A percentile compares a stretch with the other conserved stretches of the same genome.
phyloP scores from a whole-genome alignment of 805 yeast genomes.

The Wickerhamia fluorescens region DNA sequence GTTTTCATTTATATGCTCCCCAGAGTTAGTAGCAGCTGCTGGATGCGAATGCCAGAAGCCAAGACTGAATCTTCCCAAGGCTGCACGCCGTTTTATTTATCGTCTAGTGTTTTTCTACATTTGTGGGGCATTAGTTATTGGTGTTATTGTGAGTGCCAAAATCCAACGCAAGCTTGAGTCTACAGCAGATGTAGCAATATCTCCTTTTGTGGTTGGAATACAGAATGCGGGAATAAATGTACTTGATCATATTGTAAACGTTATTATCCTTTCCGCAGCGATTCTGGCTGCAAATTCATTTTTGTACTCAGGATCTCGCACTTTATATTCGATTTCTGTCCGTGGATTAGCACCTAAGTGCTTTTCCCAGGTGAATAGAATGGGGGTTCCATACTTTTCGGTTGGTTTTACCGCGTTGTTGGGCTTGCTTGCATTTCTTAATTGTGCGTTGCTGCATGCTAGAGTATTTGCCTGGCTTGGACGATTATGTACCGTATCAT shows the following conservation, averaged over 20 bases:
- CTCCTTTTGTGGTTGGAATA: constrained; percentile 85
- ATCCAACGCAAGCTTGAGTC: constrained; percentile 14
- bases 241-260: constrained; percentile 75
- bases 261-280: constrained; percentile 60
- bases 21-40: constrained; percentile 49
- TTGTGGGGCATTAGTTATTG: constrained; percentile 33
- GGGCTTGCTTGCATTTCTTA: constrained; percentile 46
- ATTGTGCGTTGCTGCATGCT: constrained; percentile 45
- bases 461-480: constrained; percentile 58
- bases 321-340: constrained; percentile 44
- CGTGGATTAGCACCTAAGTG: constrained; percentile 50
- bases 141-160: constrained; percentile 28
- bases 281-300: constrained; percentile 44
- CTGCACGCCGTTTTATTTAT: constrained; percentile 52
- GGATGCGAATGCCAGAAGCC: constrained; percentile 57
- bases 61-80: constrained; percentile 54
- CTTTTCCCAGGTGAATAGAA: constrained; percentile 28
- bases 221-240: constrained; percentile 54
- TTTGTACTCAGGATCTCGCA: constrained; percentile 61
- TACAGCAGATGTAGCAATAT: constrained; percentile 35
- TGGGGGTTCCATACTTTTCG: constrained; percentile 37
- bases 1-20: constrained; percentile 26
- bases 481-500: constrained; percentile 59
- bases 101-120: constrained; percentile 37
- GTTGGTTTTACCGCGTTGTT: constrained; percentile 28